Percentiles rank a stretch among this genome's conserved stretches.
These are phyloP conservation scores for Saprolegnia diclina DNA, from an alignment of 352 stramenopile species.

Conservation along the genomic window DNA sequence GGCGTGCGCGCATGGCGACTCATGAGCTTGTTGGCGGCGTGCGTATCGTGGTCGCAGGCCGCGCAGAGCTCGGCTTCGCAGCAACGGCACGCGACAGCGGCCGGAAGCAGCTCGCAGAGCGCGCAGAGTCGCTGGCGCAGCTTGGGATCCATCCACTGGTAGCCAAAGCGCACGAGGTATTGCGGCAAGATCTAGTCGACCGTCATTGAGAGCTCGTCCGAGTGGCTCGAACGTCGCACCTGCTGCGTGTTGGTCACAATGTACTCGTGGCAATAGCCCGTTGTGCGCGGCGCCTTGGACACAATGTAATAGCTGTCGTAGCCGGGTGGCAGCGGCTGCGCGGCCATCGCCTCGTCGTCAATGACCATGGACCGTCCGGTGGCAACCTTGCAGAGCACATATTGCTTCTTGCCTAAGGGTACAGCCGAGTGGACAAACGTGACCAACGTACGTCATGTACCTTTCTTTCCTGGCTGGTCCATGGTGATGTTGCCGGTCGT, in stretches of 20 bases:
- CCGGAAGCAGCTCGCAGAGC: conserved; percentile 54
- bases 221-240: no score
- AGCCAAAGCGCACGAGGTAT: conserved; percentile 61
- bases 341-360: conserved; percentile 40
- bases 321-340: conserved; percentile 39
- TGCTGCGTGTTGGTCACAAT: conserved; percentile 50
- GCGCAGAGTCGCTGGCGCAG: conserved; percentile 34
- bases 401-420: conserved; percentile 38
- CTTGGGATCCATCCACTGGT: conserved; percentile 35
- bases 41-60: conserved; percentile 58
- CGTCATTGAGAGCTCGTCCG: no score
- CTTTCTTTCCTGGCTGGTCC: conserved; percentile 24
- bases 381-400: conserved; percentile 71
- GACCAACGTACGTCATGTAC: conserved; percentile 28
- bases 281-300: conserved; percentile 30
- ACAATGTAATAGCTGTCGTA: conserved; percentile 72
- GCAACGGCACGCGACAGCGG: conserved; percentile 45
- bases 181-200: conserved; percentile 49
- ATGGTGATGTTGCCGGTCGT: conserved; percentile 47
- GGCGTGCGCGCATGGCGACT: conserved; percentile 54
- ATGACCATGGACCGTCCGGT: conserved; percentile 57
- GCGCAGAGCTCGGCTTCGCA: conserved; percentile 67
- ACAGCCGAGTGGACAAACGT: conserved; percentile 23
- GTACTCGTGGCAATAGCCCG: conserved; percentile 66
- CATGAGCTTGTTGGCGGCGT: conserved; percentile 78